phyloP scores from a whole-genome alignment of 1,284 basidiomycete species.

The Omphalotus olearius region DNA sequence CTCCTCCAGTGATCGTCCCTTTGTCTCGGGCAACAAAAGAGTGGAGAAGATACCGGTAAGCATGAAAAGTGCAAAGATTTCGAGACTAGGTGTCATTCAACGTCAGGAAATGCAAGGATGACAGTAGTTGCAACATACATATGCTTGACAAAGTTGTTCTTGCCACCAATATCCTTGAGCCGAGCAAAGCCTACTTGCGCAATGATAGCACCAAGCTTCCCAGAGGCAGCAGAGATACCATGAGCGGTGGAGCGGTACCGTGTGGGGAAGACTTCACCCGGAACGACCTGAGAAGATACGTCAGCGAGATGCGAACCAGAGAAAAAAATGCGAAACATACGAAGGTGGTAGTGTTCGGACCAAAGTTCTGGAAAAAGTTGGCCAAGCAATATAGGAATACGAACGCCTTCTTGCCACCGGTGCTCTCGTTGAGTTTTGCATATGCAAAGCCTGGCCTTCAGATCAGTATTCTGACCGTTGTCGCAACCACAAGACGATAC shows the following conservation, averaged over 20 bases:
- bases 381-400: conserved; percentile 76
- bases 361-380: conserved; percentile 75
- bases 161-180: conserved; percentile 64
- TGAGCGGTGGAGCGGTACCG: conserved; percentile 82
- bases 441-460: conserved; percentile 61
- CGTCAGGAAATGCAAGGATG: conserved; percentile 4
- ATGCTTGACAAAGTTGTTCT: conserved; percentile 55
- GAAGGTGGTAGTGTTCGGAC: conserved; percentile 25
- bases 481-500: conserved; percentile 21
- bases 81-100: conserved; percentile 34
- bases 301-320: conserved; percentile 31
- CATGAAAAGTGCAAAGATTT: conserved; percentile 80
- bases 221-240: conserved; percentile 81
- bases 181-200: conserved; percentile 78
- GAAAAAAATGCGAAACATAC: conserved; percentile 28
- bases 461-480: conserved; percentile 5
- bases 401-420: conserved; percentile 55
- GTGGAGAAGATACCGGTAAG: conserved; percentile 77
- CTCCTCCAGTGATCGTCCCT: conserved; percentile 62
- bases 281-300: conserved; percentile 78
- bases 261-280: conserved; percentile 85
- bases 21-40: conserved; percentile 75
- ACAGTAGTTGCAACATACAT: conserved; percentile 38
- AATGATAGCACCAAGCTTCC: conserved; percentile 82
- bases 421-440: conserved; percentile 56